phyloP scores from a whole-genome alignment of 768 basidiomycete genomes.

The Boletus pseudopeckii region DNA sequence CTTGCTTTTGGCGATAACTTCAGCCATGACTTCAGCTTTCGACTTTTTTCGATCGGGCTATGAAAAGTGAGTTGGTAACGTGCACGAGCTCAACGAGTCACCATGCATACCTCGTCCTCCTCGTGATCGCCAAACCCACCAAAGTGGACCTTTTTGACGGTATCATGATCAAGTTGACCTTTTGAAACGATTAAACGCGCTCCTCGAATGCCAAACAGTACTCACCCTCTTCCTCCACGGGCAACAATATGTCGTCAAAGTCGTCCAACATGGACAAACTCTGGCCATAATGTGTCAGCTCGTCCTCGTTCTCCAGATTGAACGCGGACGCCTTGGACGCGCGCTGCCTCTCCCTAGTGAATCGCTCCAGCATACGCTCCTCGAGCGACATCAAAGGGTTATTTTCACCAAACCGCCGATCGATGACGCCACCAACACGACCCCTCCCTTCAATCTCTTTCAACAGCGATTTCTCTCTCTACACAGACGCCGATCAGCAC shows the following conservation, averaged over 20 bases:
- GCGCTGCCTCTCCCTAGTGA: slow-evolving; percentile 85
- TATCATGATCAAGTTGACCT: slow-evolving; percentile 67
- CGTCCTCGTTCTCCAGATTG: slow-evolving; percentile 89
- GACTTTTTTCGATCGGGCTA: slow-evolving; percentile 84
- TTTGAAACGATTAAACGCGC: slow-evolving; percentile 1
- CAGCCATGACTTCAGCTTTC: slow-evolving; percentile 96
- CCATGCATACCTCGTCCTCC: slow-evolving; percentile 45
- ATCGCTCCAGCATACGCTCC: slow-evolving; percentile 95
- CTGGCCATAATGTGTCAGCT: slow-evolving; percentile 89
- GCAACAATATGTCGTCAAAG: slow-evolving; percentile 63
- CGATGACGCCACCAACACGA: slow-evolving; percentile 84
- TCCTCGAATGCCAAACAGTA: not conserved
- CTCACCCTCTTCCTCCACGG: slow-evolving; percentile 48
- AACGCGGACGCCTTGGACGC: slow-evolving; percentile 73
- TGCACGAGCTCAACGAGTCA: not conserved
- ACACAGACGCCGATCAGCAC: slow-evolving; percentile 2
- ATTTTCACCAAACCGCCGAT: slow-evolving; percentile 95
- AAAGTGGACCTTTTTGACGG: slow-evolving; percentile 73
- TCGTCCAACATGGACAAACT: slow-evolving; percentile 82
- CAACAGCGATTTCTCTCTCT: slow-evolving; percentile 86
- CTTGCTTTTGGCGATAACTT: slow-evolving; percentile 97
- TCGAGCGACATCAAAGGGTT: slow-evolving; percentile 90
- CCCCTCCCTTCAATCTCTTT: slow-evolving; percentile 83
- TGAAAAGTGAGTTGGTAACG: not conserved
- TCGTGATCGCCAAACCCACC: slow-evolving; percentile 81